Conservation (phyloP, 306 rosid genomes). For the Lablab purpureus region DNA sequence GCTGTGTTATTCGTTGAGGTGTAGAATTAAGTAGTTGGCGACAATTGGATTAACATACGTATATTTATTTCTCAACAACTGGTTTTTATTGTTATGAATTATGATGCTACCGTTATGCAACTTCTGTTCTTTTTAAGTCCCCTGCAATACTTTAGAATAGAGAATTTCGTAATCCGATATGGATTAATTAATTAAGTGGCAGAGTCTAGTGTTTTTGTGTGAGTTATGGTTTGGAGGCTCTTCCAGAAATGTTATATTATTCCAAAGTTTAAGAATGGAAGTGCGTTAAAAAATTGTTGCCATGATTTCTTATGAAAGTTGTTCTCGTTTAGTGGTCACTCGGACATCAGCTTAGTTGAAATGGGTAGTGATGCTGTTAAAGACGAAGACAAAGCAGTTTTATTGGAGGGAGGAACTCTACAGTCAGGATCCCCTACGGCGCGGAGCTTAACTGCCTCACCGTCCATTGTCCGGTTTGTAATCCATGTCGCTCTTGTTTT, state of each 20-base stretch:
- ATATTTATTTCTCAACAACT: constrained; percentile 15
- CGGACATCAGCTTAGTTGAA: constrained; percentile 77
- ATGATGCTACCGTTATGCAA: constrained; percentile 1
- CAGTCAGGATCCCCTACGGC: constrained; percentile 69
- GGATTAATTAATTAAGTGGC: constrained; percentile 14
- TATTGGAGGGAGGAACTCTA: constrained; percentile 76
- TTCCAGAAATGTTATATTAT: constrained; percentile 12
- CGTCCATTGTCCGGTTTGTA: constrained; percentile 70
- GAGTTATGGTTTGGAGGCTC: neutral
- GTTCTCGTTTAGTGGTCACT: constrained; percentile 62
- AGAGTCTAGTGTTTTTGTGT: constrained; percentile 23
- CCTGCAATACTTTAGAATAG: neutral
- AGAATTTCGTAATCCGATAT: neutral
- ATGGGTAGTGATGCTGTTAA: constrained; percentile 57
- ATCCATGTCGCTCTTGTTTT: constrained; percentile 16
- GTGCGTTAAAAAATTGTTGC: constrained; percentile 26
- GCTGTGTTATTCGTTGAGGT: neutral
- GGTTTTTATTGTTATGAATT: constrained; percentile 12
- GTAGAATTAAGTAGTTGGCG: constrained; percentile 23
- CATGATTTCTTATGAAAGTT: constrained; percentile 41
- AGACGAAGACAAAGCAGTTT: constrained; percentile 76
- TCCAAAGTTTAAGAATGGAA: neutral
- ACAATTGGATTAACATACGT: neutral
- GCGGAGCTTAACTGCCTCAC: constrained; percentile 55
- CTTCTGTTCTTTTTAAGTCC: neutral